phyloP scores from a whole-genome alignment of 495 filamentous ascomycete genomes.

The Hypoxylon perforatum region DNA sequence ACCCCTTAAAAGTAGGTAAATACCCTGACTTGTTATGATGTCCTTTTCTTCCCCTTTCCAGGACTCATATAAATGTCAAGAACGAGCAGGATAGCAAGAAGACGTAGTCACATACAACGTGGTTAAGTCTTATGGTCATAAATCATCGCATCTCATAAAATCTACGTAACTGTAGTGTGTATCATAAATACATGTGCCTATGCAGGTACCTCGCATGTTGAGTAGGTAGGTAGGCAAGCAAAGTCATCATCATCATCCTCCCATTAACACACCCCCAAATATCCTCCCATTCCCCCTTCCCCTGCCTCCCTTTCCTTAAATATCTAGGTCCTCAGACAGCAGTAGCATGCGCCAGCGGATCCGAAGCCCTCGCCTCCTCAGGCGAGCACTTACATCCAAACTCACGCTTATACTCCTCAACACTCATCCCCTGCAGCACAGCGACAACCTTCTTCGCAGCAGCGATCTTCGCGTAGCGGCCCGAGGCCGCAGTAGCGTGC shows the following conservation, averaged over 20 bases:
- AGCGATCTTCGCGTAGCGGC: slow-evolving; percentile 76
- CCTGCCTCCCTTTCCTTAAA: background rate
- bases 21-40: too few relatives aligned
- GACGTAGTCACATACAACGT: too few relatives aligned
- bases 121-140: too few relatives aligned
- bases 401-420: slow-evolving; percentile 67
- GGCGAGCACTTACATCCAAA: slow-evolving; percentile 72
- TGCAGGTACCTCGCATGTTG: too few relatives aligned
- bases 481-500: slow-evolving; percentile 68
- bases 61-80: too few relatives aligned
- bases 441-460: slow-evolving; percentile 75
- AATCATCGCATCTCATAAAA: too few relatives aligned
- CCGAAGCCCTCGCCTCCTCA: slow-evolving; percentile 19
- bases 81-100: too few relatives aligned
- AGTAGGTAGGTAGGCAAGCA: background rate
- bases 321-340: slow-evolving; percentile 19
- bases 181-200: too few relatives aligned
- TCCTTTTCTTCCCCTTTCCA: too few relatives aligned
- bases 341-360: slow-evolving; percentile 25
- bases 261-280: background rate
- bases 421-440: slow-evolving; percentile 65
- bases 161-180: too few relatives aligned
- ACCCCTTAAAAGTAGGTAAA: too few relatives aligned
- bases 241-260: background rate
- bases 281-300: background rate